Percentiles rank a stretch among this genome's conserved stretches.
phyloP scores from a whole-genome alignment of 495 filamentous ascomycete genomes.

The Lasiosphaeria miniovina region DNA sequence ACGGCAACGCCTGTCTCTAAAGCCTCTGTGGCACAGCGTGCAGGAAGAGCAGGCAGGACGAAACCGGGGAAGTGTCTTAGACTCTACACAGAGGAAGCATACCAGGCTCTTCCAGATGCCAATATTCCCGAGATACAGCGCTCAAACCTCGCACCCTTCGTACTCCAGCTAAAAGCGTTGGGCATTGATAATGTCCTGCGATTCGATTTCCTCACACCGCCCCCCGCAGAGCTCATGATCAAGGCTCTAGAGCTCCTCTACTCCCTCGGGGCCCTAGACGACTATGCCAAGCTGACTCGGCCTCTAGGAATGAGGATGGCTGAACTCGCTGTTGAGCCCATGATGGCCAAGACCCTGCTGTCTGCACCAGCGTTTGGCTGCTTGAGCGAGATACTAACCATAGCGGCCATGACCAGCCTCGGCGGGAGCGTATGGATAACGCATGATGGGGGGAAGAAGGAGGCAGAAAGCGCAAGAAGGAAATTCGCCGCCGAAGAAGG shows the following conservation, averaged over 20 bases:
- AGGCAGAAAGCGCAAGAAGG: constrained; percentile 65
- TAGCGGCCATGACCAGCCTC: constrained; percentile 91
- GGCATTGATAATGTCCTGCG: constrained; percentile 94
- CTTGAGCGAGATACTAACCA: constrained; percentile 79
- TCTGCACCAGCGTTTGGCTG: constrained; percentile 74
- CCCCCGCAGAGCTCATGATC: constrained; percentile 82
- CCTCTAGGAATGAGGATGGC: constrained; percentile 90
- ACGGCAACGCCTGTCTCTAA: constrained; percentile 87
- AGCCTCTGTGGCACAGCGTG: constrained; percentile 87
- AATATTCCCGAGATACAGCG: constrained; percentile 90
- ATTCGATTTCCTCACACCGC: constrained; percentile 86
- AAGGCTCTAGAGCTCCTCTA: constrained; percentile 87
- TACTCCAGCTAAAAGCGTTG: constrained; percentile 92
- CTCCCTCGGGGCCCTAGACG: constrained; percentile 83
- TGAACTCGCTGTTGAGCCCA: constrained; percentile 89
- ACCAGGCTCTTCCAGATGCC: constrained; percentile 64
- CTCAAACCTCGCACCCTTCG: constrained; percentile 83
- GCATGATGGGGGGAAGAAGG: constrained; percentile 70
- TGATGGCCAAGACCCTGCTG: constrained; percentile 91
- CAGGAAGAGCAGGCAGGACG: constrained; percentile 87
- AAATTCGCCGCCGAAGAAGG: constrained; percentile 93
- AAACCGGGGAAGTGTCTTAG: constrained; percentile 94
- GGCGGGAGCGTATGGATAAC: constrained; percentile 80
- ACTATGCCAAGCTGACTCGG: constrained; percentile 86
- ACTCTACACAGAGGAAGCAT: constrained; percentile 80